Conservation (phyloP, 1,139 yeast species). For the Kodamaea derodonti region DNA sequence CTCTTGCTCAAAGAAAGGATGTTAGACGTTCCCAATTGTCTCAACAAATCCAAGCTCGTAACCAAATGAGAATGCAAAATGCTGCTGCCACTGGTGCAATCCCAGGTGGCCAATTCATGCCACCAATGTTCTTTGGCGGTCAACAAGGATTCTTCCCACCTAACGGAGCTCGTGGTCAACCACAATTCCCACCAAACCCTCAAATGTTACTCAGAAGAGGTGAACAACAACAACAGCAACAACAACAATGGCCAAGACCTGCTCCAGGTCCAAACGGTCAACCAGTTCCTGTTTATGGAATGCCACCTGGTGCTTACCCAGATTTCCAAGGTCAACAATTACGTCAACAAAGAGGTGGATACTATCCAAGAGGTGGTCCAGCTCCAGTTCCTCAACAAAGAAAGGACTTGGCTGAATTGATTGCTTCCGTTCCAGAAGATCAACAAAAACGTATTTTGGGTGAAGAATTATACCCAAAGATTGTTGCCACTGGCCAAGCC, state of each 20-base stretch:
- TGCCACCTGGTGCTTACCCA: conserved; percentile 71
- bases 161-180: conserved; percentile 74
- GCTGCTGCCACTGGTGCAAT: conserved; percentile 84
- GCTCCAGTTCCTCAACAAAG: conserved; percentile 22
- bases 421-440: conserved; percentile 69
- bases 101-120: conserved; percentile 86
- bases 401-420: conserved; percentile 53
- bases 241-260: conserved; percentile 67
- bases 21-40: conserved; percentile 96
- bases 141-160: conserved; percentile 85
- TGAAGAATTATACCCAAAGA: conserved; percentile 95
- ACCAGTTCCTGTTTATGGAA: conserved; percentile 76
- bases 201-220: conserved; percentile 83
- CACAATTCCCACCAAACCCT: conserved; percentile 83
- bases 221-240: conserved; percentile 34
- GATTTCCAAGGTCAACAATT: conserved; percentile 53
- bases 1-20: conserved; percentile 98
- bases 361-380: conserved; percentile 38
- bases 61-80: conserved; percentile 97
- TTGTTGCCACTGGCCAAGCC: conserved; percentile 82
- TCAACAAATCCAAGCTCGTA: conserved; percentile 97
- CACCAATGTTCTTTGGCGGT: conserved; percentile 90
- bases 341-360: conserved; percentile 38
- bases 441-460: conserved; percentile 97
- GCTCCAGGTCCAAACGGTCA: conserved; percentile 79